Conservation (phyloP, 352 stramenopile species). For the Peronospora destructor region DNA sequence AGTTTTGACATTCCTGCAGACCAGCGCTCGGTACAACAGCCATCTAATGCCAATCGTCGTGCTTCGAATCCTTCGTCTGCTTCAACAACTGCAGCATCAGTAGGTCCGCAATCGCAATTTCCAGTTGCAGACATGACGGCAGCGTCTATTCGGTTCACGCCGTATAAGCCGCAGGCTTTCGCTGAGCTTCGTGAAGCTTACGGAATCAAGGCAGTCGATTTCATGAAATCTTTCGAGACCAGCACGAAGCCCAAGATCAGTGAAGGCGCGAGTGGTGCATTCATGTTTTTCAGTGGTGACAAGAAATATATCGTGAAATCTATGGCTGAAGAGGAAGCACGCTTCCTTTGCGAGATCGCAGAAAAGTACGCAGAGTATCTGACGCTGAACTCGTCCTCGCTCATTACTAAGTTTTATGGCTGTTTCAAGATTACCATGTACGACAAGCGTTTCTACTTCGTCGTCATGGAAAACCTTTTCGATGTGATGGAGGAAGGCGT, state of each 20-base stretch:
- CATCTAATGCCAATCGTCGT: constrained; percentile 9
- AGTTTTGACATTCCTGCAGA: constrained; percentile 36
- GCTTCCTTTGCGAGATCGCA: constrained; percentile 79
- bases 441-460: constrained; percentile 87
- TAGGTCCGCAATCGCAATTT: constrained; percentile 2
- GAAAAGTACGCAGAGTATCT: constrained; percentile 85
- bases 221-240: constrained; percentile 66
- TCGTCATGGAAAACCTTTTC: constrained; percentile 92
- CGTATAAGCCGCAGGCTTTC: constrained; percentile 68
- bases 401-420: constrained; percentile 87
- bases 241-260: constrained; percentile 86
- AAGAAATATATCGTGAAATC: constrained; percentile 89
- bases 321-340: constrained; percentile 72
- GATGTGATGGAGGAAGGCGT: constrained; percentile 52
- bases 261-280: constrained; percentile 86
- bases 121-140: constrained; percentile 9
- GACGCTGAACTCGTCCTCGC: constrained; percentile 54
- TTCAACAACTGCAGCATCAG: constrained; percentile 20
- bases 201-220: constrained; percentile 57
- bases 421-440: constrained; percentile 88
- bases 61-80: constrained; percentile 19
- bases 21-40: constrained; percentile 20
- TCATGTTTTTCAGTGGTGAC: constrained; percentile 89
- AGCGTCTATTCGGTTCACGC: constrained; percentile 59
- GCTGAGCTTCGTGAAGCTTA: constrained; percentile 65